Base-by-base conservation (phyloP, 2,329 filamentous ascomycete genomes). In the Penicillium sp. region DNA sequence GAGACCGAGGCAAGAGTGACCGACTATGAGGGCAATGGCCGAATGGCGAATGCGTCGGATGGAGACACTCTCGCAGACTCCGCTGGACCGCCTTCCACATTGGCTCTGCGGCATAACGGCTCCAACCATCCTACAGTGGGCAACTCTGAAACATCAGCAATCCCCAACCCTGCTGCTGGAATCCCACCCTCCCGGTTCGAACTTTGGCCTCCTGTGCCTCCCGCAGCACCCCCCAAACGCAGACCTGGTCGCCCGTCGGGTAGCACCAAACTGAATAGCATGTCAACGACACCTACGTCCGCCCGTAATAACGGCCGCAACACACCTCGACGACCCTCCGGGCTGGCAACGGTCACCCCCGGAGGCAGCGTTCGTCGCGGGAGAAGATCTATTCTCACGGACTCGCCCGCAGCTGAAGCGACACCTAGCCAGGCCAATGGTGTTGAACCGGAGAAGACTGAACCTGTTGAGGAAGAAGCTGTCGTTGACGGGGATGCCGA, bases 141-240 rank as follows among this genome's bases (percentile, higher is more conserved):
- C 3, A 54, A 49, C 7, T 45, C 57, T 2, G 57, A 54, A 31
- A 35, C 49, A 6, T 45, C 55, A n/a, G 26, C 52, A 3, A 45
- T 58, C 10, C 41, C 57, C 2, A 63, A 69, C 28, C 65, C 68
- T 34, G 62, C 64, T 9, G 63, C 60, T 6, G 63, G 63, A 15
- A 70, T 72, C 33, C 70, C 70, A 6, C 68, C 70, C 4, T 69
- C 68, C 52, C 61, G 70, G 47, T 72, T 72, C 29, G 69, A 72
- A 45, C 64, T 72, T n/a, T 72, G 65, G 53, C 70, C 70, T 15
- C 70, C 70, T 4, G 61, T 72, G 19, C 69, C 69, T 54, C 60
- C 63, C 4, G 64, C 67, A 10, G 53, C 63, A 13, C 43, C 48
- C 6, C 52, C 60, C 12, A 70, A 69, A 55, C 61, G 64, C 44